Conservation (phyloP, 306 rosid genomes). For the Comarum palustre region DNA sequence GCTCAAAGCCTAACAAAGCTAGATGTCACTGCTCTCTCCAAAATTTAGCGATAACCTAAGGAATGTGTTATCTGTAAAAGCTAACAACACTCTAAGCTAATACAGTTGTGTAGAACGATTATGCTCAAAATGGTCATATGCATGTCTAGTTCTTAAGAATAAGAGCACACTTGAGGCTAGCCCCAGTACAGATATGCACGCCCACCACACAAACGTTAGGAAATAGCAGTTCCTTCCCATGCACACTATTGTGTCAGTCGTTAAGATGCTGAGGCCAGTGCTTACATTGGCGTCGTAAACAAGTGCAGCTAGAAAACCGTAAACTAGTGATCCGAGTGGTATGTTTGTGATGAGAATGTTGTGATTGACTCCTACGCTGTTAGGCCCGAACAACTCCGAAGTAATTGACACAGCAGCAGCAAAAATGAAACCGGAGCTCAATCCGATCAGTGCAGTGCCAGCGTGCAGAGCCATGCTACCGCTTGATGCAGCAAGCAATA, state of each 20-base stretch:
- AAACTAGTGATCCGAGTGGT: conserved; percentile 82
- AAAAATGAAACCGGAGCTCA: conserved; percentile 92
- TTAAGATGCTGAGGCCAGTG: conserved; percentile 10
- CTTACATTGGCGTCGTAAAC: conserved; percentile 65
- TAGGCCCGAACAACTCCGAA: conserved; percentile 86
- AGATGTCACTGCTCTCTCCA: not conserved
- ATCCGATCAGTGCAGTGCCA: conserved; percentile 78
- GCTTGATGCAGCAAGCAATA: conserved; percentile 61
- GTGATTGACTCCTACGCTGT: conserved; percentile 78
- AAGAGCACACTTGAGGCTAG: conserved; percentile 57
- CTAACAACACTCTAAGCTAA: conserved; percentile 8
- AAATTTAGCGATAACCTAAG: not conserved
- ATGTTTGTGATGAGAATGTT: conserved; percentile 87
- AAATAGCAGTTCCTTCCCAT: conserved; percentile 82
- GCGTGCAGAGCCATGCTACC: conserved; percentile 35
- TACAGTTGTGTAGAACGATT: conserved; percentile 51
- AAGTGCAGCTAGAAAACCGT: conserved; percentile 72
- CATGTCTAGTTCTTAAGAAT: conserved; percentile 78
- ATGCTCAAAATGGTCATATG: conserved; percentile 67
- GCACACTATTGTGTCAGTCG: conserved; percentile 55
- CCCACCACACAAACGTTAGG: conserved; percentile 80
- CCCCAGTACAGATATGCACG: conserved; percentile 67
- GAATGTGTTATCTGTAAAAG: not conserved
- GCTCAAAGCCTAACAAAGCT: not conserved
- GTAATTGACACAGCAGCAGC: conserved; percentile 94